Conservation (phyloP, 441 rosid species). For the Manihot esculenta region DNA sequence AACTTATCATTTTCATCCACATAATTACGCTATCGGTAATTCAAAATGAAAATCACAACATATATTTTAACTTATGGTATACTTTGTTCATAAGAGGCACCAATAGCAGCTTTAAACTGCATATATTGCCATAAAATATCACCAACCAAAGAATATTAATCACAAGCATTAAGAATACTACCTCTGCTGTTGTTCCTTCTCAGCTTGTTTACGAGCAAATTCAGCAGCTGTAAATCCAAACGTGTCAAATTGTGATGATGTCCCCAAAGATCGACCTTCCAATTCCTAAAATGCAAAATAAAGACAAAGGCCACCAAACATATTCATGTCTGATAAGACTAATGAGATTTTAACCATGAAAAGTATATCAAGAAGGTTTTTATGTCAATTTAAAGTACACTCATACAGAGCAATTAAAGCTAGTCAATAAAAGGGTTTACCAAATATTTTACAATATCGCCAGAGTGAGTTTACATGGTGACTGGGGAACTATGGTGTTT, state of each 20-base stretch:
- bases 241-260: conserved; percentile 88
- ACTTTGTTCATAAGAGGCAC: not conserved
- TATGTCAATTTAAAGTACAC: not conserved
- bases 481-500: too few relatives aligned
- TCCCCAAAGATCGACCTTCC: conserved; percentile 69
- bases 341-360: not conserved
- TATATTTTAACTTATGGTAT: not conserved
- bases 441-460: not conserved
- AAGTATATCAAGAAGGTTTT: not conserved
- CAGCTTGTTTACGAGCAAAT: conserved; percentile 80
- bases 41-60: not conserved
- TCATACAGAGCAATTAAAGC: not conserved
- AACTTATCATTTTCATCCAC: not conserved
- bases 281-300: conserved; percentile 57
- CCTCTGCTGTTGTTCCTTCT: conserved; percentile 88
- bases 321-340: not conserved
- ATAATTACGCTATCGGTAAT: not conserved
- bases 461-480: not conserved
- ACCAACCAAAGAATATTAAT: conserved; percentile 18
- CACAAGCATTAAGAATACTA: conserved; percentile 29
- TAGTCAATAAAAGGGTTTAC: not conserved
- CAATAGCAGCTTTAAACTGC: conserved; percentile 15
- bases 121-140: conserved; percentile 17
- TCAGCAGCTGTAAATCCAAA: conserved; percentile 98
- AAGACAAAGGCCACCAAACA: not conserved